Evolutionary conservation across 2,329 filamentous ascomycete species (phyloP), one percentile per base, ranked within the genome.

Genomic region (Cladophialophora yegresii): DNA sequence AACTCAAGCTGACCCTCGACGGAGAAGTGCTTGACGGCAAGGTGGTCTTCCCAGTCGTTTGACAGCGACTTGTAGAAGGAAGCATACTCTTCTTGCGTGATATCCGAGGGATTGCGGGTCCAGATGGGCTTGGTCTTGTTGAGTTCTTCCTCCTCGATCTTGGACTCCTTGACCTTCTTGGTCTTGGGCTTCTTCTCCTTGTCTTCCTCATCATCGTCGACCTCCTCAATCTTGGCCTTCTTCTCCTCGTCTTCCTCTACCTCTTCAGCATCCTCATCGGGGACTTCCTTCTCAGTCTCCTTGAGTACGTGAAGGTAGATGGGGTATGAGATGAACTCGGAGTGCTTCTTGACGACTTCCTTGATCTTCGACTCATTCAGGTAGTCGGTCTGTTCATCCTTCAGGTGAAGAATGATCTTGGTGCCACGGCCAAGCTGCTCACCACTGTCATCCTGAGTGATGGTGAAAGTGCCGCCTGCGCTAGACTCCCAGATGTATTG

Each of bases 311-410:
- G 95, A 73, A 99, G 93, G 87, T 97, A 99, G 89, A 99, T 99
- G 78, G 95, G 95, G 87, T 99, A 99, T 58, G 95, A 98, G 85
- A 99, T 99, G 87, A 99, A 99, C 85, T 99, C 95, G 78, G 95
- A 98, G 90, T 99, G 95, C 91, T 99, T 99, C 92, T 98, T 98
- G 86, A 99, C 93, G 72, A 99, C 93, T 87, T 99, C 95, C 91
- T 99, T 99, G 86, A 99, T 90, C 87, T 93, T 95, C 86, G 86
- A 86, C 90, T 99, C 95, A 82, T 98, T 96, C 73, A 98, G 86
- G 88, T 96, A 99, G 81, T 98, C 95, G 71, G 85, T 85, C 87
- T 99, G 95, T 88, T 99, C 95, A 75, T 99, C 95, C 91, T 99
- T 99, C 77, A 99, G 86, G 86, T 98, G 91, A 68, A 99, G 92